Evolutionary conservation across 768 basidiomycete genomes (phyloP).

Genomic region (Grammothele lineata): DNA sequence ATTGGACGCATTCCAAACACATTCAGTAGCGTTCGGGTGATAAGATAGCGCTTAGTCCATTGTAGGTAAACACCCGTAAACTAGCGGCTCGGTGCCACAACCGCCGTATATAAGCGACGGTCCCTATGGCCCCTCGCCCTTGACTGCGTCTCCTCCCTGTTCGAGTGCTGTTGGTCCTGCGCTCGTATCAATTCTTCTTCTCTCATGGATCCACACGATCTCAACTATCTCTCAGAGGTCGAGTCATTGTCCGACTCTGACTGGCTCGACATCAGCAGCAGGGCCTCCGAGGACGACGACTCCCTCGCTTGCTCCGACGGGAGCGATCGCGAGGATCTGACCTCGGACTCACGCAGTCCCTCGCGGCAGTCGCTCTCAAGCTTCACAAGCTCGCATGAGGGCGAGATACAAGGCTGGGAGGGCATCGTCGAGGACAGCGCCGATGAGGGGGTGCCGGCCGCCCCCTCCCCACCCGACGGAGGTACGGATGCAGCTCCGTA

Average conservation of each 20-base stretch:
- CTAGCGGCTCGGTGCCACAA: slow-evolving; percentile 9
- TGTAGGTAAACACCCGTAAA: slow-evolving; percentile 15
- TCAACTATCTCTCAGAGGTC: slow-evolving; percentile 50
- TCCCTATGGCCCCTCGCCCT: slow-evolving; percentile 10
- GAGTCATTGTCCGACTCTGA: slow-evolving; percentile 75
- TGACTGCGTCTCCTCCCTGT: neutral
- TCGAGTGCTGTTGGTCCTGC: neutral
- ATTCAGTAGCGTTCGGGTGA: slow-evolving; percentile 1
- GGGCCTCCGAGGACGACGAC: slow-evolving; percentile 69
- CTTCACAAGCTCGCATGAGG: slow-evolving; percentile 61
- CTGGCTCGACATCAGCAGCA: slow-evolving; percentile 77
- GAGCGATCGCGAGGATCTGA: slow-evolving; percentile 54
- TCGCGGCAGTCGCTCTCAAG: slow-evolving; percentile 71
- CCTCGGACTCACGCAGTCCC: slow-evolving; percentile 41
- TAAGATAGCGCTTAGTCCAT: slow-evolving; percentile 11
- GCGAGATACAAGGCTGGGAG: slow-evolving; percentile 75
- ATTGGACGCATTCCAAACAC: no score
- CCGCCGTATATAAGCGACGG: slow-evolving; percentile 21
- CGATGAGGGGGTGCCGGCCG: slow-evolving; percentile 37
- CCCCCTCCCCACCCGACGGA: slow-evolving; percentile 12
- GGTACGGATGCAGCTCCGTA: no score
- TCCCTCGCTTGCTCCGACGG: slow-evolving; percentile 53
- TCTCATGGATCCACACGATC: slow-evolving; percentile 31
- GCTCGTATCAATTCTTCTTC: slow-evolving; percentile 2
- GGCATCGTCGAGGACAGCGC: slow-evolving; percentile 63